A percentile compares a stretch with the other conserved stretches of the same genome.
phyloP scores from a whole-genome alignment of 768 basidiomycete genomes.

The Suillus subaureus region DNA sequence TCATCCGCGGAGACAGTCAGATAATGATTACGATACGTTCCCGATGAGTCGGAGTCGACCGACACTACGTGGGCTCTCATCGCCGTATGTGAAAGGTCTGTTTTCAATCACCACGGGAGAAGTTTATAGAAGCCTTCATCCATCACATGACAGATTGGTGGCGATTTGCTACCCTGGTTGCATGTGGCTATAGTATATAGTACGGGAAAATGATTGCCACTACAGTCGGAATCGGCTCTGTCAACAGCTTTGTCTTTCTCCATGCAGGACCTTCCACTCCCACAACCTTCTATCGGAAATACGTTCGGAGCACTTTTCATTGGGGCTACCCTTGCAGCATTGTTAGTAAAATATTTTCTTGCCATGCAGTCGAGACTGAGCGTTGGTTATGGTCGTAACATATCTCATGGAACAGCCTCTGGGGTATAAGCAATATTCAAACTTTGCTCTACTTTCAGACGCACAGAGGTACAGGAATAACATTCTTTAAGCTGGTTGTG shows the following conservation, averaged over 20 bases:
- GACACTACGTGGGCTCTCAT: not conserved
- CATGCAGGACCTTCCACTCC: not conserved
- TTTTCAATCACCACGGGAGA: not conserved
- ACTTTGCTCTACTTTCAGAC: constrained; percentile 8
- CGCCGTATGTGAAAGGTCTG: not conserved
- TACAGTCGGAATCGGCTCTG: not conserved
- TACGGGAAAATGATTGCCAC: not conserved
- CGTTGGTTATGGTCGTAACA: not conserved
- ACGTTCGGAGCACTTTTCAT: constrained; percentile 3
- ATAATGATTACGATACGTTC: not conserved
- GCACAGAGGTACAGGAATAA: not conserved
- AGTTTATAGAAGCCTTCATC: not conserved
- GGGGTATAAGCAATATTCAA: constrained; percentile 4
- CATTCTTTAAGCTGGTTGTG: not conserved
- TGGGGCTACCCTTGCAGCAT: not conserved
- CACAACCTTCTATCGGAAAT: not conserved
- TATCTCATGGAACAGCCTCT: constrained; percentile 3
- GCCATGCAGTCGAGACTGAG: not conserved
- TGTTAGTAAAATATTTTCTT: not conserved
- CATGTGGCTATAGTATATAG: not conserved
- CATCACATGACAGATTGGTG: not conserved
- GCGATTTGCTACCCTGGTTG: not conserved
- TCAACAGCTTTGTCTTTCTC: not conserved
- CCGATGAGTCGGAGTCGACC: not conserved
- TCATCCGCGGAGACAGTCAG: not conserved